Evolutionary conservation across 179 eudicot species (phyloP), one percentile per base, ranked within the genome.

Genomic region (Heliamphora pulchella): DNA sequence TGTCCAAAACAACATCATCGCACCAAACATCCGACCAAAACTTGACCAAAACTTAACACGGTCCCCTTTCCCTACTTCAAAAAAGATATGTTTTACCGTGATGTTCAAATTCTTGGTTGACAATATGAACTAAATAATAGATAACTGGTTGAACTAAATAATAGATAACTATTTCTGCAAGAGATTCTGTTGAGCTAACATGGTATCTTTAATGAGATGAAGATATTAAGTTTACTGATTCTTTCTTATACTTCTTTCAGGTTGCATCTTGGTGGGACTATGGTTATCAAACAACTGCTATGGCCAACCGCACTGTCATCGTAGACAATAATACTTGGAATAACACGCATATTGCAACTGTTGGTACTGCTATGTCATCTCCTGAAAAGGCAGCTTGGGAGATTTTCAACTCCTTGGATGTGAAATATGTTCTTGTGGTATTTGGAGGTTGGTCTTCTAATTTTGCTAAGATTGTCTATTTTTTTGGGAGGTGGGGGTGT

Each of bases 231-330:
- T 54, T 31, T 50, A 75, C 64, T 80, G 76, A 31, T 58, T 71
- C n/a, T 54, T 79, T 79, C 65, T 75, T 39, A 5, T 72, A 57
- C 80, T 79, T 80, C 41, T 87, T 59, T 81, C 87, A 92, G 97
- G 93, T 92, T 83, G 97, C 97, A 81, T 96, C 98, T 78, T 96
- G 99, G 99, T 96, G 99, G 99, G 99, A 96, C 79, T 96, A 96
- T 85, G 99, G 99, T 80, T 96, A 96, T 86, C 98, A 94, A 87
- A 96, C 98, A 77, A 96, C 99, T 69, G 99, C 99, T 63, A 96
- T 94, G 99, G 99, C 97, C 70, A 96, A 96, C 86, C 90, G 98
- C 69, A 96, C 99, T 63, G 99, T 96, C 76, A 94, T 96, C 80
- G 98, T 96, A 73, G 99, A 96, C 86, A 96, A 94, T 77, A 96